These are phyloP conservation scores for Penicillium sp. DNA, from an alignment of 2,329 filamentous ascomycete genomes.

Conservation along the genomic window DNA sequence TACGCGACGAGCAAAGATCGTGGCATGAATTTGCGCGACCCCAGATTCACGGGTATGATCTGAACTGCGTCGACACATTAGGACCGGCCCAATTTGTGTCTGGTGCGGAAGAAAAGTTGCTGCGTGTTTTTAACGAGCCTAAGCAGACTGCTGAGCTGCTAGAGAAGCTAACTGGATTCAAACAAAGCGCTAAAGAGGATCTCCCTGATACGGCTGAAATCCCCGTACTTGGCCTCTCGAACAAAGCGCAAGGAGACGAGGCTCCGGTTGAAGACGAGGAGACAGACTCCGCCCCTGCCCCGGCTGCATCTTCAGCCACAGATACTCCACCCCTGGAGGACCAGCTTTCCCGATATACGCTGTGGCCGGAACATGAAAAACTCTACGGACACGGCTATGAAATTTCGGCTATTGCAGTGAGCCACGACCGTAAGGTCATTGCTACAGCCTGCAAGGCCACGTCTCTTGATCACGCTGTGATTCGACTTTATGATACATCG, in stretches of 20 bases:
- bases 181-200: conserved; percentile 38
- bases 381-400: conserved; percentile 98
- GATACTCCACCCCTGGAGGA: conserved; percentile 85
- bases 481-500: conserved; percentile 84
- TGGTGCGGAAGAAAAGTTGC: conserved; percentile 95
- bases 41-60: conserved; percentile 96
- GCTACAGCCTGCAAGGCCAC: conserved; percentile 93
- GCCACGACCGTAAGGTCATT: conserved; percentile 73
- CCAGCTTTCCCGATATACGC: conserved; percentile 81
- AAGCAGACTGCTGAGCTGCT: conserved; percentile 79
- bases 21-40: conserved; percentile 97
- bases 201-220: conserved; percentile 92
- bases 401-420: conserved; percentile 83
- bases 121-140: conserved; percentile 91
- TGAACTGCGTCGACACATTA: conserved; percentile 88
- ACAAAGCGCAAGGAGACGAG: conserved; percentile 75
- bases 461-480: conserved; percentile 90
- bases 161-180: conserved; percentile 67
- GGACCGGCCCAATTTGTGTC: conserved; percentile 80
- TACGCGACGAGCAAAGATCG: conserved; percentile 55
- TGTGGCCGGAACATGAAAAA: conserved; percentile 97
- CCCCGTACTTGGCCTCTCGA: conserved; percentile 91
- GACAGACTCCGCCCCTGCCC: conserved; percentile 38
- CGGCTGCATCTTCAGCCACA: conserved; percentile 55
- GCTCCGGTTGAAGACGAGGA: conserved; percentile 38